Evolutionary conservation across 352 stramenopile species (phyloP), one percentile per base, ranked within the genome.

Genomic region (Phytopythium boreale): DNA sequence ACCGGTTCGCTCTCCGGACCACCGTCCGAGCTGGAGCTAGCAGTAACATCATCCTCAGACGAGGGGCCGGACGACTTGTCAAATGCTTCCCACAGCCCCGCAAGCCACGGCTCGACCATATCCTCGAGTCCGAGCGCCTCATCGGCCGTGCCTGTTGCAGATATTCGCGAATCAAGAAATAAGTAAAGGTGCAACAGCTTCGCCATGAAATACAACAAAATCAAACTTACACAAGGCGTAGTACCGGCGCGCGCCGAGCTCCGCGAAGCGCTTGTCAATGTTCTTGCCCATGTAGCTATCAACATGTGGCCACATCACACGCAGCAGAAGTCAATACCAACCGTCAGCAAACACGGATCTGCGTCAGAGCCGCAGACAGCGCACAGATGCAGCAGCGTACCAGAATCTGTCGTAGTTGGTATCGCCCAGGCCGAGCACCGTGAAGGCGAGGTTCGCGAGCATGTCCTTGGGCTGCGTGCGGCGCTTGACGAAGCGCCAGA

Each of bases 391-490:
- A 27, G 56, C 68, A 27, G 56, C 68, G 61, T 55, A 91, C 80
- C 95, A 98, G 63, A 98, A 98, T 71, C 97, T 88, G 80, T 98
- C 93, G 71, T 99, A 99, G 77, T 99, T 99, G 46, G 95, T 98
- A 74, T 99, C 96, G 27, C 96, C 96, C 8, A 99, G 76, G 10
- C 72, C 96, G 7, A 99, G 81, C 27, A 98, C 91, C 26, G 83
- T 85, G 75, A 88, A 98, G 10, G 64, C 61, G 2, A 97, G 66
- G 41, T 89, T 84, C 53, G 68, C 57, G 34, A 98, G 83, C 51
- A 93, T 68, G 49, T 94, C 82, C 26, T 77, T 80, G 10, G 86
- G 80, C 60, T 93, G 86, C 57, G 80, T 91, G 52, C 92, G 82
- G 27, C 88, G 87, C 69, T 98, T 98, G 46, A 98, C 63, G 55